Evolutionary conservation across 768 basidiomycete species (phyloP), one percentile per base, ranked within the genome.

Genomic region (Trametes cingulata): DNA sequence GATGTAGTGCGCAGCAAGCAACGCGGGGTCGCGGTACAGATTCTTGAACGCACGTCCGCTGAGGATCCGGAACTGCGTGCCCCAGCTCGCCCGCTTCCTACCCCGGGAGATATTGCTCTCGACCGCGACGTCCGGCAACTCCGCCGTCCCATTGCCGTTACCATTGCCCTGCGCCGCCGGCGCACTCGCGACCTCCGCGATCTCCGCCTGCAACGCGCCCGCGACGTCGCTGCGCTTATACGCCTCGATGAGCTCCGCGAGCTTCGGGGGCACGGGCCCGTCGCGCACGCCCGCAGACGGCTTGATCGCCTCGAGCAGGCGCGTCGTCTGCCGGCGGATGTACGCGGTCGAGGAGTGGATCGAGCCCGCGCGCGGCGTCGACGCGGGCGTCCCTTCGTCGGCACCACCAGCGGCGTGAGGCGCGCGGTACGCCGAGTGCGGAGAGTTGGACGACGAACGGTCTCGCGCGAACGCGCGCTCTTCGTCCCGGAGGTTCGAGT

Each of bases 41-140:
- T 98, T 98, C 83, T 98, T 98, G 82, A 99, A 98, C 20, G 96
- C 95, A 58, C 97, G 77, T 24, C 95, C 95, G 71, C 94, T 97
- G 71, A 99, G 75, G 57, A 98, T 95, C 71, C 84, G 83, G 69
- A 99, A 98, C 76, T 99, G 97, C 17, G 90, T 95, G 42, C 79
- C 80, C 84, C 87, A 94, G 63, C 83, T 88, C 7, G 96, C 97
- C 56, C 93, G 82, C 73, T 89, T 86, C 66, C 87, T 77, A 15
- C 88, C 89, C 51, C 88, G 74, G 69, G 94, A 72, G 59, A 91
- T 67, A 51, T 80, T 75, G 37, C 84, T 90, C 74, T 93, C 91
- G 25, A 82, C 76, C 25, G 79, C 81, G 0, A 90, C 85, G 71
- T 94, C 90, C 1, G 85, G 85, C 58, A 86, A 74, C 62, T 85